Evolutionary conservation across 441 rosid genomes (phyloP).

Genomic region (Hura crepitans): DNA sequence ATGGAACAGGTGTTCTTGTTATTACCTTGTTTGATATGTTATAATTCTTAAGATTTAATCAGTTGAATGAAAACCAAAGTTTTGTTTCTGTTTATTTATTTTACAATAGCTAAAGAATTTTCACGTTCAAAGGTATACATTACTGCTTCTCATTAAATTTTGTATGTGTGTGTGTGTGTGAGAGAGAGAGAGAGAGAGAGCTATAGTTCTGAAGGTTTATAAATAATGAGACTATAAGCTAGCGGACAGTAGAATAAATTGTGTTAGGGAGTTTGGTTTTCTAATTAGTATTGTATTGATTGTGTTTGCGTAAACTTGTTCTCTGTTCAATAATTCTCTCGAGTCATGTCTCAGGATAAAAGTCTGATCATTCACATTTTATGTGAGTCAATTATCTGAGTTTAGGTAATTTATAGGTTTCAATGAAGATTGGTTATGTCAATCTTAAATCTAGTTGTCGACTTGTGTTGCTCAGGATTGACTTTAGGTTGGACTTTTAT

Average conservation of each 20-base stretch:
- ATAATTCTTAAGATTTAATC: not conserved
- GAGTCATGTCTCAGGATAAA: not conserved
- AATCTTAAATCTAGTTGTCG: not conserved
- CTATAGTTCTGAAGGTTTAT: no score
- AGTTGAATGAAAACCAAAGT: not conserved
- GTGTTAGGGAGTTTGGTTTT: no score
- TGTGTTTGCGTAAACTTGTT: not conserved
- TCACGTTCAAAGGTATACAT: no score
- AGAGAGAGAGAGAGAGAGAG: no score
- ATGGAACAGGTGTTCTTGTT: not conserved
- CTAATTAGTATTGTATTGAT: not conserved
- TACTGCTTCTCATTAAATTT: not conserved
- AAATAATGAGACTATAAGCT: no score
- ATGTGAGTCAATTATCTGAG: not conserved
- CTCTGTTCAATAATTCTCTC: not conserved
- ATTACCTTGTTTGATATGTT: not conserved
- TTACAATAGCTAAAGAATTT: not conserved
- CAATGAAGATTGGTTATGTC: not conserved
- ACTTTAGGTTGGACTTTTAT: not conserved
- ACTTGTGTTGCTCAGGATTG: not conserved
- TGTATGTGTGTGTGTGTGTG: no score
- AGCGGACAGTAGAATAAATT: no score
- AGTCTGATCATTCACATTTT: not conserved
- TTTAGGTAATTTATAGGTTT: not conserved
- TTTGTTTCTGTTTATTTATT: not conserved